Conservation (phyloP, 192 early-diverging fungal species). For the Jimgerdemannia lactiflua region DNA sequence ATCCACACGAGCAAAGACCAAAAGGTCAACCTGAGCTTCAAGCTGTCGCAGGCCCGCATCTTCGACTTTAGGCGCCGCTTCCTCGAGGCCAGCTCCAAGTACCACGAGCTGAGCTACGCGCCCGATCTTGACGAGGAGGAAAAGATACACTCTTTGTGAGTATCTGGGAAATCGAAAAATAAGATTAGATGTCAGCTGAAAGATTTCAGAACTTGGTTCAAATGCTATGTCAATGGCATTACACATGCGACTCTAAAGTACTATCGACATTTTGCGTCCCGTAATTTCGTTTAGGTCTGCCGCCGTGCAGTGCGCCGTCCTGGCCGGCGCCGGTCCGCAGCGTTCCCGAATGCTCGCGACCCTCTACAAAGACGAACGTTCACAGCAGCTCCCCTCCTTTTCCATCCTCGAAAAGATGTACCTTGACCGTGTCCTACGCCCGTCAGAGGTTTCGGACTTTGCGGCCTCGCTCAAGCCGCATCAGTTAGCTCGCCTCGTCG, state of each 20-base stretch:
- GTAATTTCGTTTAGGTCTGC: conserved; percentile 37
- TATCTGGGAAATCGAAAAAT: neutral
- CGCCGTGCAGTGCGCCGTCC: conserved; percentile 87
- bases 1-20: conserved; percentile 52
- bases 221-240: neutral
- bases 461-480: conserved; percentile 67
- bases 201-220: too few species aligned
- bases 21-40: conserved; percentile 62
- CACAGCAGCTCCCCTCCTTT: conserved; percentile 69
- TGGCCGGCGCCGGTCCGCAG: conserved; percentile 90
- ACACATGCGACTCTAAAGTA: conserved; percentile 1
- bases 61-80: conserved; percentile 85
- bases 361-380: conserved; percentile 90
- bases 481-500: conserved; percentile 71
- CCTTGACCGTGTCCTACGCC: conserved; percentile 80
- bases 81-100: conserved; percentile 79
- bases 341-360: conserved; percentile 84
- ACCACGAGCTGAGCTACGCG: conserved; percentile 82
- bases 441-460: conserved; percentile 79
- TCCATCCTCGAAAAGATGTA: conserved; percentile 95
- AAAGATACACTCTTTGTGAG: conserved; percentile 52
- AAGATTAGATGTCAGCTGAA: too few species aligned
- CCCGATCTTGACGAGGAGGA: conserved; percentile 58
- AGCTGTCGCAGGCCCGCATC: conserved; percentile 78
- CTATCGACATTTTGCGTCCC: neutral